phyloP scores from a whole-genome alignment of 1,284 basidiomycete species.

The Irpex rosettiformis region DNA sequence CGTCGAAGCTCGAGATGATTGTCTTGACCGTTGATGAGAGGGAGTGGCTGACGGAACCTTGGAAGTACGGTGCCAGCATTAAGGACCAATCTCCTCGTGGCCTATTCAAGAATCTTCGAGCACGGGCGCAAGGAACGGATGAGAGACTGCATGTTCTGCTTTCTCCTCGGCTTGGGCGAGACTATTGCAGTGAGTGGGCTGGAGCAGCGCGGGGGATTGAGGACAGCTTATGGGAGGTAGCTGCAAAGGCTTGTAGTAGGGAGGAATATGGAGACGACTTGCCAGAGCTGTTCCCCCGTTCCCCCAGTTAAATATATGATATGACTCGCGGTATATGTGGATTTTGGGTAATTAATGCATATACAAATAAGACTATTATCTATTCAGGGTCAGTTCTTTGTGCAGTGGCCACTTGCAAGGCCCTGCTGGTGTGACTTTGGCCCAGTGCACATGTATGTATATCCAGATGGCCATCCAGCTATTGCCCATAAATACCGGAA shows the following conservation, averaged over 20 bases:
- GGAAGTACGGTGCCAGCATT: conserved; percentile 18
- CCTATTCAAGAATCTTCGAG: conserved; percentile 19
- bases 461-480: background rate
- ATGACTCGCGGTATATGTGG: background rate
- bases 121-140: conserved; percentile 19
- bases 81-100: conserved; percentile 18
- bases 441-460: too few species aligned
- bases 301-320: background rate
- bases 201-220: conserved; percentile 17
- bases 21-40: conserved; percentile 24
- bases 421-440: too few species aligned
- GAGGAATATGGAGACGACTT: background rate
- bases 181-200: conserved; percentile 22
- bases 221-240: conserved; percentile 21
- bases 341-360: background rate
- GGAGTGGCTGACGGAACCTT: conserved; percentile 21
- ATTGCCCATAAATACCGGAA: background rate
- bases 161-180: conserved; percentile 17
- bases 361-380: too few species aligned
- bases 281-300: background rate
- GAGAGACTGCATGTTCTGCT: conserved; percentile 20
- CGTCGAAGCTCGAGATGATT: conserved; percentile 19
- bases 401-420: background rate
- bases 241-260: conserved; percentile 3
- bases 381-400: background rate